phyloP scores from a whole-genome alignment of 73 alveolate species.

The Paramecium octaurelia region DNA sequence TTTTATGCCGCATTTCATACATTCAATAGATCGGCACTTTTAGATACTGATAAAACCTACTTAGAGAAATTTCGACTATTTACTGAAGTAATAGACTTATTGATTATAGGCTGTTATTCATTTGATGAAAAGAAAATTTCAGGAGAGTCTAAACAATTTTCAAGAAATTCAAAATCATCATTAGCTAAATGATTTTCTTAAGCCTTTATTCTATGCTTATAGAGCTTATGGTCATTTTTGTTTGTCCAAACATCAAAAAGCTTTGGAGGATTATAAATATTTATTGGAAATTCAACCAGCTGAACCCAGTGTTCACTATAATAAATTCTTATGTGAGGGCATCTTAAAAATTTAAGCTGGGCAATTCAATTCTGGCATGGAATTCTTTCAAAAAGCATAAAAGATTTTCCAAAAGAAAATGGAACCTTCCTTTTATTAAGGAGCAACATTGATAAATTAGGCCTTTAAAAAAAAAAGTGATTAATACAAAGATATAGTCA shows the following conservation, averaged over 20 bases:
- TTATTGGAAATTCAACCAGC: not conserved
- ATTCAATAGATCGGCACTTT: slow-evolving; percentile 56
- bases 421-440: slow-evolving; percentile 63
- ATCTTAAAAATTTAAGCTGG: slow-evolving; percentile 51
- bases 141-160: slow-evolving; percentile 50
- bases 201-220: slow-evolving; percentile 60
- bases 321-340: slow-evolving; percentile 62
- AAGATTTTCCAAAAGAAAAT: slow-evolving; percentile 60
- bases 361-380: slow-evolving; percentile 43
- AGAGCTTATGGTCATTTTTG: slow-evolving; percentile 66
- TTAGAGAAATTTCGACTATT: slow-evolving; percentile 54
- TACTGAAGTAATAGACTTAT: slow-evolving; percentile 36
- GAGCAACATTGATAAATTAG: slow-evolving; percentile 55
- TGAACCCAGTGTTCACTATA: slow-evolving; percentile 57
- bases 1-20: slow-evolving; percentile 68
- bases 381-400: slow-evolving; percentile 51
- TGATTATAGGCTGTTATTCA: slow-evolving; percentile 43
- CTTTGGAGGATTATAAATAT: slow-evolving; percentile 60
- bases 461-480: slow-evolving; percentile 46
- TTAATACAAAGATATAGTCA: not conserved
- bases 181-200: slow-evolving; percentile 57
- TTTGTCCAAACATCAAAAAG: slow-evolving; percentile 58
- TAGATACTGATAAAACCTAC: slow-evolving; percentile 53
- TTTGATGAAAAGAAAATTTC: slow-evolving; percentile 63
- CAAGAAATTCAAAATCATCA: slow-evolving; percentile 1